Percentiles rank a stretch among this genome's conserved stretches.
Conservation (phyloP, 139 green algal genomes). For the Coccomyxa sp. region DNA sequence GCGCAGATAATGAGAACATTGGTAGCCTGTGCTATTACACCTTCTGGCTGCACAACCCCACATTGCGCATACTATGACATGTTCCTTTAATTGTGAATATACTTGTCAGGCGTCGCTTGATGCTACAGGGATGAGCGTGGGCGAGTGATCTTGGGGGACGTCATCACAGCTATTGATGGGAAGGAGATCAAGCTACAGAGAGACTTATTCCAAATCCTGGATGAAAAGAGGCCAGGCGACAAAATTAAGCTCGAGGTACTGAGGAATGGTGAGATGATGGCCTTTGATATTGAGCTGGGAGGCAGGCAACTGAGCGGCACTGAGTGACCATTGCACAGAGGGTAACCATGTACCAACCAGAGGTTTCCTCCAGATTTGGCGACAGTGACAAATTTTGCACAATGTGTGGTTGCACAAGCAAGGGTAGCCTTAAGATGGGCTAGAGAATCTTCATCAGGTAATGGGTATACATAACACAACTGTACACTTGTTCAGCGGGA, state of each 20-base stretch:
- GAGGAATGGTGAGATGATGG: slow-evolving; percentile 19
- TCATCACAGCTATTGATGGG: slow-evolving; percentile 53
- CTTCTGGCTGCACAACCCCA: background rate
- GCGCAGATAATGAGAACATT: background rate
- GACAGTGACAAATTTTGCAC: too few relatives aligned
- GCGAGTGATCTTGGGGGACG: slow-evolving; percentile 43
- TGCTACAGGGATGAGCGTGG: slow-evolving; percentile 30
- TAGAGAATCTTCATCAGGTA: too few relatives aligned
- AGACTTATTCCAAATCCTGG: slow-evolving; percentile 56
- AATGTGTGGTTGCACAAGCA: too few relatives aligned
- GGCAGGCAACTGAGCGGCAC: slow-evolving; percentile 11
- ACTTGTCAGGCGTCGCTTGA: background rate
- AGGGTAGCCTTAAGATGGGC: too few relatives aligned
- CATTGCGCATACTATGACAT: background rate
- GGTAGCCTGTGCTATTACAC: background rate
- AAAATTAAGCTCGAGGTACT: slow-evolving; percentile 36
- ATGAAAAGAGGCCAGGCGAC: slow-evolving; percentile 50
- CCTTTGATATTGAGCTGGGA: slow-evolving; percentile 28
- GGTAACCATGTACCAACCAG: too few relatives aligned
- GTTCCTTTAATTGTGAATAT: background rate
- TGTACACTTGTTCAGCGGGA: too few relatives aligned
- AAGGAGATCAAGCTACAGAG: slow-evolving; percentile 39
- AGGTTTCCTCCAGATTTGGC: too few relatives aligned
- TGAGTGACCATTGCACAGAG: too few relatives aligned
- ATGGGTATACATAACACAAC: too few relatives aligned